Evolutionary conservation across 1,284 basidiomycete species (phyloP).

Genomic region (Moniliophthora roreri): DNA sequence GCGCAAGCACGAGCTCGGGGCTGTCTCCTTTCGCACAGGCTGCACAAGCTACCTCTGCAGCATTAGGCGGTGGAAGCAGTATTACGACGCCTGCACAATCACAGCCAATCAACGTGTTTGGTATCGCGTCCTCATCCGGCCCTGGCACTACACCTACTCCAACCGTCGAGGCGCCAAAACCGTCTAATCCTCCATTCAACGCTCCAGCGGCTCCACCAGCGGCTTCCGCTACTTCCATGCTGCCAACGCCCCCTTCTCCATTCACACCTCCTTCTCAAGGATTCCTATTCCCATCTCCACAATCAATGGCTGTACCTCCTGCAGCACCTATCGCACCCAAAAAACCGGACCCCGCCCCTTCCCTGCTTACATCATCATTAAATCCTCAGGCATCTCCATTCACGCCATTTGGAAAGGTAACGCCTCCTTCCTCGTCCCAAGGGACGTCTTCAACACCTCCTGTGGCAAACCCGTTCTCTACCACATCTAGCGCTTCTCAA

Average conservation of each 20-base stretch:
- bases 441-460: not conserved
- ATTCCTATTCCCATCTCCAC: conserved; percentile 6
- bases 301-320: conserved; percentile 9
- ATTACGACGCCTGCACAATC: not conserved
- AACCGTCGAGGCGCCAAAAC: too few relatives aligned
- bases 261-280: conserved; percentile 7
- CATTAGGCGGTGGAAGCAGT: not conserved
- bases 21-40: conserved; percentile 7
- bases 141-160: too few relatives aligned
- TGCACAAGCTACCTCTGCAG: conserved; percentile 2
- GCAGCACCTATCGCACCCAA: not conserved
- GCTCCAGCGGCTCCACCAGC: too few relatives aligned
- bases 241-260: conserved; percentile 22
- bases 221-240: too few relatives aligned
- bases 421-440: conserved; percentile 8
- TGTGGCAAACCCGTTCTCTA: not conserved
- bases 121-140: not conserved
- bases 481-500: not conserved
- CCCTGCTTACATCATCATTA: conserved; percentile 15
- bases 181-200: too few relatives aligned
- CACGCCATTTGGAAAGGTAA: conserved; percentile 17
- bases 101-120: not conserved
- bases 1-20: conserved; percentile 2
- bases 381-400: conserved; percentile 30
- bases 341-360: conserved; percentile 6